These are phyloP conservation scores for Styphnolobium japonicum DNA, from an alignment of 306 rosid genomes.

Conservation along the genomic window DNA sequence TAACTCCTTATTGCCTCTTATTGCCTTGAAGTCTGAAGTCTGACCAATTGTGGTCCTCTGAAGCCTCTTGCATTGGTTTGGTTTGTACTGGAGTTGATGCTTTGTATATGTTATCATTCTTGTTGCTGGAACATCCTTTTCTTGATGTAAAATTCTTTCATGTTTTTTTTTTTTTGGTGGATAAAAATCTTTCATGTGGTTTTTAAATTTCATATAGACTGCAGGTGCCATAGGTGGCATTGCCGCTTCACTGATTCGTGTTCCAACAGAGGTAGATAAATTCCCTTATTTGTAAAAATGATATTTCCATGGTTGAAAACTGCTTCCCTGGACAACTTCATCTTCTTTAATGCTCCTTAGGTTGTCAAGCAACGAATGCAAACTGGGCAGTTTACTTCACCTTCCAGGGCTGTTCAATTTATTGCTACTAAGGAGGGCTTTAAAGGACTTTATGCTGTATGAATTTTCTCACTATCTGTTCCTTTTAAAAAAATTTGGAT, in stretches of 20 bases:
- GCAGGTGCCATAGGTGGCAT: slow-evolving; percentile 95
- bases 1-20: background rate
- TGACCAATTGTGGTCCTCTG: slow-evolving; percentile 9
- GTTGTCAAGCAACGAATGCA: slow-evolving; percentile 99
- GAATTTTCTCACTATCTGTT: slow-evolving; percentile 19
- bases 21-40: slow-evolving; percentile 17
- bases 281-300: slow-evolving; percentile 17
- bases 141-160: background rate
- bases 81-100: slow-evolving; percentile 25
- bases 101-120: slow-evolving; percentile 15
- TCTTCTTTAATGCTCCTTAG: slow-evolving; percentile 41
- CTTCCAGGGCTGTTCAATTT: slow-evolving; percentile 76
- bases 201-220: slow-evolving; percentile 55
- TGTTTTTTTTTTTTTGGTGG: background rate
- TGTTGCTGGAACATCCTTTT: slow-evolving; percentile 15
- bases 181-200: slow-evolving; percentile 3
- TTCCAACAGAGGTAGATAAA: slow-evolving; percentile 87
- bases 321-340: slow-evolving; percentile 18
- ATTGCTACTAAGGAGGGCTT: slow-evolving; percentile 81
- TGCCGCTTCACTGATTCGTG: slow-evolving; percentile 94
- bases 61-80: slow-evolving; percentile 20
- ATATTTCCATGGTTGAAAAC: background rate
- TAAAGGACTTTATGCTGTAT: slow-evolving; percentile 84
- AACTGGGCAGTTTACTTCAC: slow-evolving; percentile 88
- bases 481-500: slow-evolving; percentile 9